Evolutionary conservation across 2,329 filamentous ascomycete species (phyloP).

Genomic region (Ascochyta koolunga): DNA sequence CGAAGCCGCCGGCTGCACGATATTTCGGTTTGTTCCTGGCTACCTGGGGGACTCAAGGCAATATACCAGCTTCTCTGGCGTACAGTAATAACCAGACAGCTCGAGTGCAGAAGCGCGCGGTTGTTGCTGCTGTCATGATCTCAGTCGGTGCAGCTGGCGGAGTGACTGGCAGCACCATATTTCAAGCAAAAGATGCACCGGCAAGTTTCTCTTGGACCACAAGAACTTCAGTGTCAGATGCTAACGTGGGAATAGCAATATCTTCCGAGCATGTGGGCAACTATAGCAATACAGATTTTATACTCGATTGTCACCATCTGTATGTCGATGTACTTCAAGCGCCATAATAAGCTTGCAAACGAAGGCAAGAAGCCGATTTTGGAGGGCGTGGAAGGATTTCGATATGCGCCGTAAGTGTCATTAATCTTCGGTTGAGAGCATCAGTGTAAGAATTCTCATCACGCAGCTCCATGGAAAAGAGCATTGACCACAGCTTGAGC

Average conservation of each 20-base stretch:
- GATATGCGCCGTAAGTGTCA: slow-evolving; percentile 28
- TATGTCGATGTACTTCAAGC: slow-evolving; percentile 34
- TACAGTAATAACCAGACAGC: slow-evolving; percentile 43
- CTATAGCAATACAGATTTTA: slow-evolving; percentile 33
- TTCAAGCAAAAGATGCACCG: slow-evolving; percentile 33
- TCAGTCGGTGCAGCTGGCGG: slow-evolving; percentile 34
- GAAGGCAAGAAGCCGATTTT: slow-evolving; percentile 26
- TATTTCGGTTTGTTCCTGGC: slow-evolving; percentile 37
- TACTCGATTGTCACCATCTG: slow-evolving; percentile 30
- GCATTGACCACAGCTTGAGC: too few species aligned
- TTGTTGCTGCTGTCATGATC: slow-evolving; percentile 41
- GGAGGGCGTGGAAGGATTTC: slow-evolving; percentile 36
- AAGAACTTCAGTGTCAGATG: too few species aligned
- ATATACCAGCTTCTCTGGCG: slow-evolving; percentile 27
- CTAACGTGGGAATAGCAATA: slow-evolving; percentile 22
- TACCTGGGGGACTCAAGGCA: slow-evolving; percentile 27
- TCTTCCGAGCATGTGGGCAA: slow-evolving; percentile 38
- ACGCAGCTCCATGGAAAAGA: too few species aligned
- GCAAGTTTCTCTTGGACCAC: slow-evolving; percentile 10
- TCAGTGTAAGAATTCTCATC: too few species aligned
- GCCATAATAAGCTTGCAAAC: slow-evolving; percentile 31
- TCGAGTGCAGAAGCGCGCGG: slow-evolving; percentile 36
- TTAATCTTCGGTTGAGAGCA: too few species aligned
- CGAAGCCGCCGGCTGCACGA: slow-evolving; percentile 26
- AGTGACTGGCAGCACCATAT: slow-evolving; percentile 35